These are phyloP conservation scores for Camellia oleifera DNA, from an alignment of 179 eudicot genomes.

Conservation along the genomic window DNA sequence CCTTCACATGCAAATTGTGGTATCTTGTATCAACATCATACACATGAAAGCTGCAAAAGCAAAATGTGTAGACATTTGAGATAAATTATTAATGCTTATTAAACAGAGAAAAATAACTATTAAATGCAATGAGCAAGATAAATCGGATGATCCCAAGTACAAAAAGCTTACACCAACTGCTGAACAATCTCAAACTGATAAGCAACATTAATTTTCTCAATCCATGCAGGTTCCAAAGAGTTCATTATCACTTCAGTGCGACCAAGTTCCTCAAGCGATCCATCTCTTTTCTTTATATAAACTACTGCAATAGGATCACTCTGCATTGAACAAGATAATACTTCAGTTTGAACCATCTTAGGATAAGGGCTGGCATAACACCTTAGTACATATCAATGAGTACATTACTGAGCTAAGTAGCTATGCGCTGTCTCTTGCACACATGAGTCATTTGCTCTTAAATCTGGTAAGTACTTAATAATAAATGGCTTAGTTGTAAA, in stretches of 20 bases:
- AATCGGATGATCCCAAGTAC: neutral
- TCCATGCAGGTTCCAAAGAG: slow-evolving; percentile 73
- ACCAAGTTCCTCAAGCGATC: slow-evolving; percentile 76
- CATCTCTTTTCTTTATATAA: slow-evolving; percentile 64
- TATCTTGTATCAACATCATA: slow-evolving; percentile 79
- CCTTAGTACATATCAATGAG: neutral
- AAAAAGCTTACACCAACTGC: slow-evolving; percentile 56
- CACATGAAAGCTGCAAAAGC: slow-evolving; percentile 61
- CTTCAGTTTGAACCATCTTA: neutral
- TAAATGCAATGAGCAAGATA: neutral
- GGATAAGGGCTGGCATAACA: neutral
- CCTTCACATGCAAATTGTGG: slow-evolving; percentile 76
- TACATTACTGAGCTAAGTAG: neutral
- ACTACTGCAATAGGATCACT: slow-evolving; percentile 95
- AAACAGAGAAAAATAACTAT: neutral
- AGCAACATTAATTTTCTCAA: slow-evolving; percentile 55
- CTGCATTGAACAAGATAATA: slow-evolving; percentile 33
- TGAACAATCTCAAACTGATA: slow-evolving; percentile 95
- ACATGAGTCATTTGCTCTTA: too few relatives aligned
- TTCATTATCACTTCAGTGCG: slow-evolving; percentile 95
- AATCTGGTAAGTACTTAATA: too few relatives aligned
- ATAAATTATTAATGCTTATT: slow-evolving; percentile 1
- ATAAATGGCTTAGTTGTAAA: too few relatives aligned
- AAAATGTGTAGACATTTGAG: neutral
- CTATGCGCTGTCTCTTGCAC: neutral